Conservation (phyloP, 139 green algal genomes). For the Chlamydomonas urium region DNA sequence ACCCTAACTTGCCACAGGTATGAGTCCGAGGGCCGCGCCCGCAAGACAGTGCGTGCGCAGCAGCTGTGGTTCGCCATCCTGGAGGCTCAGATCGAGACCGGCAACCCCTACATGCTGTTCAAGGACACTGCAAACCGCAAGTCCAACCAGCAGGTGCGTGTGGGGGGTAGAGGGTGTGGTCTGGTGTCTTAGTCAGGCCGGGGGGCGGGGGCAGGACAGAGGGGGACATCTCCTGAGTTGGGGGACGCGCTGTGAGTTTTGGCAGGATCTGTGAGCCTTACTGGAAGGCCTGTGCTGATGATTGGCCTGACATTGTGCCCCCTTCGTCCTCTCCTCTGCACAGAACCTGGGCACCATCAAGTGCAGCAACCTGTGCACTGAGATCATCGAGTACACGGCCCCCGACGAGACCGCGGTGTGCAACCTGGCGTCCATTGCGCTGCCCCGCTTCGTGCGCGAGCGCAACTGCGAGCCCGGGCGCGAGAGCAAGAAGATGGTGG, state of each 20-base stretch:
- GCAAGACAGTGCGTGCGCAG: slow-evolving; percentile 85
- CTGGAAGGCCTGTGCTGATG: too few species aligned
- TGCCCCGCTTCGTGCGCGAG: slow-evolving; percentile 76
- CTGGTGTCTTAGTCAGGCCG: too few species aligned
- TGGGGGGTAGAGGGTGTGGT: too few species aligned
- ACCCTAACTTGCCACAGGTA: slow-evolving; percentile 38
- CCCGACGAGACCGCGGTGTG: slow-evolving; percentile 97
- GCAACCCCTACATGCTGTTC: slow-evolving; percentile 99
- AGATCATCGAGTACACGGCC: slow-evolving; percentile 96
- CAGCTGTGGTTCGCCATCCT: slow-evolving; percentile 98
- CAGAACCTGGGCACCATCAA: slow-evolving; percentile 97
- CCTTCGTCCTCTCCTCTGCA: slow-evolving; percentile 19
- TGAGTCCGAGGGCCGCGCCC: slow-evolving; percentile 72
- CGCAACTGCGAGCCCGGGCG: slow-evolving; percentile 29
- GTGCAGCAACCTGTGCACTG: slow-evolving; percentile 98
- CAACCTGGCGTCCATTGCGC: slow-evolving; percentile 97
- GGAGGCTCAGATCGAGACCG: slow-evolving; percentile 97
- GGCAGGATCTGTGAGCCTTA: too few species aligned
- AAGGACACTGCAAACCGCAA: slow-evolving; percentile 98
- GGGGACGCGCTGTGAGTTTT: too few species aligned
- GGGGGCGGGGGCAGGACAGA: too few species aligned
- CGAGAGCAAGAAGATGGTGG: slow-evolving; percentile 75
- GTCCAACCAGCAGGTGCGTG: slow-evolving; percentile 82
- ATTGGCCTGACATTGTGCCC: neutral
- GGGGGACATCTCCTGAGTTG: too few species aligned